phyloP scores from a whole-genome alignment of 2,329 filamentous ascomycete genomes.

The Grosmannia penicillata region DNA sequence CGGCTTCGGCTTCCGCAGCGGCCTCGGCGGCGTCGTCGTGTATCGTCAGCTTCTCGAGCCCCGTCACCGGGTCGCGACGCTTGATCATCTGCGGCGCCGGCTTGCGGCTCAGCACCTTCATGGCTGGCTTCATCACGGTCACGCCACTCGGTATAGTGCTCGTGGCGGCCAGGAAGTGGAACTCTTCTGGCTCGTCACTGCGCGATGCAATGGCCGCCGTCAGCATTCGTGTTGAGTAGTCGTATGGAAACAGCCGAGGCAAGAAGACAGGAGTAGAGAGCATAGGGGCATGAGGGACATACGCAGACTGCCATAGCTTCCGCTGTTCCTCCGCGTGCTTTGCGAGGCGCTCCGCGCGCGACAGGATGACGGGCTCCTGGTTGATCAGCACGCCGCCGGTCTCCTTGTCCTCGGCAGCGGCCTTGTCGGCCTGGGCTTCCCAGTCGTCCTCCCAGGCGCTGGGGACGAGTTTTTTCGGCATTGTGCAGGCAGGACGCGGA shows the following conservation, averaged over 20 bases:
- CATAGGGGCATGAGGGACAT: constrained; percentile 17
- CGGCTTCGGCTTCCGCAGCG: constrained; percentile 53
- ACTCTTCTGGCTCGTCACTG: constrained; percentile 60
- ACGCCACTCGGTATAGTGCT: constrained; percentile 35
- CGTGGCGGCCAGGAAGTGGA: constrained; percentile 45
- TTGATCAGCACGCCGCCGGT: neutral
- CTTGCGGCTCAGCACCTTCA: constrained; percentile 76
- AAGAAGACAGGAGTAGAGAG: constrained; percentile 1
- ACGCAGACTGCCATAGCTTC: constrained; percentile 83
- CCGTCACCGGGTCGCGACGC: constrained; percentile 38
- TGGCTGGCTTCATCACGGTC: constrained; percentile 62
- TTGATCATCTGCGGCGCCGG: constrained; percentile 46
- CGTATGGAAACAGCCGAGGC: neutral
- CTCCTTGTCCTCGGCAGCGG: constrained; percentile 13
- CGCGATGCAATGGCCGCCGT: no score
- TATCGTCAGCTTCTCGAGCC: constrained; percentile 26
- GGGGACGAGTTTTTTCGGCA: constrained; percentile 36
- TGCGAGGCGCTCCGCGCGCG: constrained; percentile 63
- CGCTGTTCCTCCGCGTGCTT: constrained; percentile 73
- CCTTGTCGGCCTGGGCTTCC: constrained; percentile 59
- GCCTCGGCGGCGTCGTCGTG: constrained; percentile 48
- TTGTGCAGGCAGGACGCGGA: constrained; percentile 10
- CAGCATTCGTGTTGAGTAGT: constrained; percentile 1
- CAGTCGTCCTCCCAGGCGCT: constrained; percentile 90
- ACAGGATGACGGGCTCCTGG: constrained; percentile 29